These are phyloP conservation scores for Colletotrichum eleusines DNA, from an alignment of 2,329 filamentous ascomycete species.

Conservation along the genomic window DNA sequence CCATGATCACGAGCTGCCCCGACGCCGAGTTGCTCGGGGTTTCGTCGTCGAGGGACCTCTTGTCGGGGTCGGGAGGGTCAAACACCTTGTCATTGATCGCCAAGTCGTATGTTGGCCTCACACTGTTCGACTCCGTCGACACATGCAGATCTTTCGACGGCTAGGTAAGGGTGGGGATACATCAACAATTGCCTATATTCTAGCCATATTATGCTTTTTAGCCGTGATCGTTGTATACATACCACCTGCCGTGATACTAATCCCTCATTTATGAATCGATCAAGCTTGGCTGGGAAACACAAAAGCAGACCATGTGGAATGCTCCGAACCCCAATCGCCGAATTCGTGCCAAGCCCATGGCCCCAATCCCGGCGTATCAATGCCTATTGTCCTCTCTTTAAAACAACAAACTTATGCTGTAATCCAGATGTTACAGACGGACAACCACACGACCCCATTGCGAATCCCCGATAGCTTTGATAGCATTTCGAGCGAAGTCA, in stretches of 20 bases:
- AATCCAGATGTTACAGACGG: too few relatives aligned
- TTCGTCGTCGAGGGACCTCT: neutral
- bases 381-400: neutral
- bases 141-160: neutral
- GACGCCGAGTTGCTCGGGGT: neutral
- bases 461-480: neutral
- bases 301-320: neutral
- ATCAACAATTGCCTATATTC: too few relatives aligned
- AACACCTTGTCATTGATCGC: conserved; percentile 8
- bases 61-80: conserved; percentile 13
- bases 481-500: neutral
- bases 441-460: neutral
- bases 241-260: neutral
- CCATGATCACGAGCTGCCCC: neutral
- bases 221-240: neutral
- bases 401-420: too few relatives aligned
- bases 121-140: neutral
- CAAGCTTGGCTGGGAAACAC: neutral
- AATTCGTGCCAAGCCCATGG: neutral
- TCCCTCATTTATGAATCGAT: neutral
- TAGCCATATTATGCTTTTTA: neutral
- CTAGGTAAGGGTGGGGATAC: too few relatives aligned
- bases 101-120: conserved; percentile 18
- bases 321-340: conserved; percentile 8
- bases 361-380: neutral